Percentiles rank a stretch among this genome's conserved stretches.
These are phyloP conservation scores for Phytophthora fragariae DNA, from an alignment of 352 stramenopile genomes.

Conservation along the genomic window DNA sequence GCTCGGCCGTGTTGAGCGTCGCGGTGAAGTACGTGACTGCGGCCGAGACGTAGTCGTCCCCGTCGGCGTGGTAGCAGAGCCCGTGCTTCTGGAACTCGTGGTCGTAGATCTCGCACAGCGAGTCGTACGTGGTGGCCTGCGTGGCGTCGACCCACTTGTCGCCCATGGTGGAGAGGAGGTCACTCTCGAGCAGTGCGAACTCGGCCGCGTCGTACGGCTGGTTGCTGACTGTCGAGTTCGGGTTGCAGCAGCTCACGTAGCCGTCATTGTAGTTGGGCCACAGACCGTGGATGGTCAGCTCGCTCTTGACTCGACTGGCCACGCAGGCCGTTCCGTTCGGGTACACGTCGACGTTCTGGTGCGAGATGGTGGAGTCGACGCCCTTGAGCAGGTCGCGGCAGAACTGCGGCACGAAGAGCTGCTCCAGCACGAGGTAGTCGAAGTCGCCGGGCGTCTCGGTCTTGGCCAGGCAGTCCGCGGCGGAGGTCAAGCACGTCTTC, in stretches of 20 bases:
- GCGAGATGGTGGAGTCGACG: constrained; percentile 68
- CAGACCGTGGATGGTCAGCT: constrained; percentile 74
- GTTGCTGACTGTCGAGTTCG: constrained; percentile 58
- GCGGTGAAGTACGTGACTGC: constrained; percentile 71
- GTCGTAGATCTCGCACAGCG: constrained; percentile 80
- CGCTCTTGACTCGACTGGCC: constrained; percentile 29
- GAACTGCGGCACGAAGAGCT: constrained; percentile 84
- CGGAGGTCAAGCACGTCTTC: constrained; percentile 65
- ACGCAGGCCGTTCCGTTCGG: constrained; percentile 59
- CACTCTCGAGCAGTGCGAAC: constrained; percentile 49
- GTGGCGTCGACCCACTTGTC: constrained; percentile 71
- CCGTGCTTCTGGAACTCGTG: constrained; percentile 87
- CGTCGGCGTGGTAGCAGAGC: constrained; percentile 67
- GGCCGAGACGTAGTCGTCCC: constrained; percentile 52
- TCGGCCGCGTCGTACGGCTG: constrained; percentile 55
- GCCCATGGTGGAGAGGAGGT: constrained; percentile 59
- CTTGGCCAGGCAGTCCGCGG: constrained; percentile 63
- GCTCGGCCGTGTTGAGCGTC: constrained; percentile 57
- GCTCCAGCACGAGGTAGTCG: constrained; percentile 81
- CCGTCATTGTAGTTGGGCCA: constrained; percentile 80
- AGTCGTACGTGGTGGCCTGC: constrained; percentile 45
- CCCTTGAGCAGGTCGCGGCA: constrained; percentile 78
- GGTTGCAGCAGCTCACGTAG: constrained; percentile 79
- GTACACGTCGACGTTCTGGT: constrained; percentile 76
- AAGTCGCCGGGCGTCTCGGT: constrained; percentile 67